Percentiles rank a stretch among this genome's conserved stretches.
These are phyloP conservation scores for Aspergillus clavatus DNA, from an alignment of 2,329 filamentous ascomycete genomes.

Conservation along the genomic window DNA sequence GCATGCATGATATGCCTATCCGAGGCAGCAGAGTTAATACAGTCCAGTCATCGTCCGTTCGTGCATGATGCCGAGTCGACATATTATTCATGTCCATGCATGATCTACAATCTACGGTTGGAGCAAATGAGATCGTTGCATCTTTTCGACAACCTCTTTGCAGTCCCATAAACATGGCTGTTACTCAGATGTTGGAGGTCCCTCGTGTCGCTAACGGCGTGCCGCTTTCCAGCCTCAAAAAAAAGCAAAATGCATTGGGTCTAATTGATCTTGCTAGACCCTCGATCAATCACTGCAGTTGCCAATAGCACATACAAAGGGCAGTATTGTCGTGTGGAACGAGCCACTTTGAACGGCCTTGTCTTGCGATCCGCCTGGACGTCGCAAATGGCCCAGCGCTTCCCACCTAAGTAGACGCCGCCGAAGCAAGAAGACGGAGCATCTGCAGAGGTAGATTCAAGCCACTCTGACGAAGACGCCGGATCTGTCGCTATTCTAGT, in stretches of 20 bases:
- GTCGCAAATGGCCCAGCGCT: constrained; percentile 6
- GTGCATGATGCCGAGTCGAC: too few species aligned
- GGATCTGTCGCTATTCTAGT: constrained; percentile 19
- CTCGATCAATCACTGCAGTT: constrained; percentile 8
- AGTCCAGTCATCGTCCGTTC: too few species aligned
- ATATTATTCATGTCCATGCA: too few species aligned
- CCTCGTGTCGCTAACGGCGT: constrained; percentile 9
- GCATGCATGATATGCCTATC: too few species aligned
- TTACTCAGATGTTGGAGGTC: constrained; percentile 4
- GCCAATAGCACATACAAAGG: constrained; percentile 17
- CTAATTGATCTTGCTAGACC: constrained; percentile 9
- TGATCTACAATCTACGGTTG: background rate
- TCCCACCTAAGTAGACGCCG: constrained; percentile 1
- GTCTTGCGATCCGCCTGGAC: constrained; percentile 15
- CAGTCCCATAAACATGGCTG: constrained; percentile 1
- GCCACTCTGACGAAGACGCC: constrained; percentile 7
- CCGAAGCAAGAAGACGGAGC: background rate
- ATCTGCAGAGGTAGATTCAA: background rate
- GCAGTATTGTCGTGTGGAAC: constrained; percentile 23
- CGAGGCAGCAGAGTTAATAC: too few species aligned
- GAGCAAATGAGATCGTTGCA: background rate
- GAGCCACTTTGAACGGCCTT: constrained; percentile 14
- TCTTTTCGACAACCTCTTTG: background rate
- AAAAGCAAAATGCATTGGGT: background rate
- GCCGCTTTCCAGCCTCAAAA: constrained; percentile 1